A percentile compares a stretch with the other conserved stretches of the same genome.
These are phyloP conservation scores for Crassisporium funariophilum DNA, from an alignment of 768 basidiomycete species.

Conservation along the genomic window DNA sequence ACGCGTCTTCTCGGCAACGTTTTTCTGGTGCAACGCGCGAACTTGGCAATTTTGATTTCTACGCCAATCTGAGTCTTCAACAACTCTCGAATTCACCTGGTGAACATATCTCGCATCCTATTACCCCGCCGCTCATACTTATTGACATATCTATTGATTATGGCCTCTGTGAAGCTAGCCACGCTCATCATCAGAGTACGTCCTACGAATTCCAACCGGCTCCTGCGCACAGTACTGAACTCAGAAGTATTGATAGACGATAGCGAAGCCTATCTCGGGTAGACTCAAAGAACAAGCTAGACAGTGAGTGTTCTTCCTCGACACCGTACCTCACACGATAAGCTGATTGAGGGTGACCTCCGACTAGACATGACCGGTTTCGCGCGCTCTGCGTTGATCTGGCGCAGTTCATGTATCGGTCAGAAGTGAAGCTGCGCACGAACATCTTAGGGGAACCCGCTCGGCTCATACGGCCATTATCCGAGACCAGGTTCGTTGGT, in stretches of 20 bases:
- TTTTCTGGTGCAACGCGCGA: too few relatives aligned
- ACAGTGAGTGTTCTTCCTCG: conserved; percentile 49
- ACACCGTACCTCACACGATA: too few relatives aligned
- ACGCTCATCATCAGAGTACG: conserved; percentile 71
- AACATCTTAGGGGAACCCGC: conserved; percentile 78
- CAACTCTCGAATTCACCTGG: too few relatives aligned
- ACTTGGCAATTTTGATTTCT: too few relatives aligned
- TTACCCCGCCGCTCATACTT: too few relatives aligned
- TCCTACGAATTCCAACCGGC: background rate
- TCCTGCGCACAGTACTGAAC: background rate
- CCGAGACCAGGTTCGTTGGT: conserved; percentile 63
- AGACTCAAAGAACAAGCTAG: conserved; percentile 71
- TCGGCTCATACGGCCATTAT: conserved; percentile 71
- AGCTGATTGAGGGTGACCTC: too few relatives aligned
- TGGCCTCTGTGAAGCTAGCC: conserved; percentile 77
- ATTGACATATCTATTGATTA: conserved; percentile 24
- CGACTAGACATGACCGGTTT: conserved; percentile 70
- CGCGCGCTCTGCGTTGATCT: conserved; percentile 69
- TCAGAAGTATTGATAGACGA: conserved; percentile 48
- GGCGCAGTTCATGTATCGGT: conserved; percentile 76
- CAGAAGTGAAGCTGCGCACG: conserved; percentile 71
- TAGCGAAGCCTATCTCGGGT: conserved; percentile 80
- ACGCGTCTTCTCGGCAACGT: too few relatives aligned
- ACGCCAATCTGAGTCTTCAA: too few relatives aligned
- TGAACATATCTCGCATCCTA: too few relatives aligned